Evolutionary conservation across 441 rosid species (phyloP).

Genomic region (Jatropha podagrica): DNA sequence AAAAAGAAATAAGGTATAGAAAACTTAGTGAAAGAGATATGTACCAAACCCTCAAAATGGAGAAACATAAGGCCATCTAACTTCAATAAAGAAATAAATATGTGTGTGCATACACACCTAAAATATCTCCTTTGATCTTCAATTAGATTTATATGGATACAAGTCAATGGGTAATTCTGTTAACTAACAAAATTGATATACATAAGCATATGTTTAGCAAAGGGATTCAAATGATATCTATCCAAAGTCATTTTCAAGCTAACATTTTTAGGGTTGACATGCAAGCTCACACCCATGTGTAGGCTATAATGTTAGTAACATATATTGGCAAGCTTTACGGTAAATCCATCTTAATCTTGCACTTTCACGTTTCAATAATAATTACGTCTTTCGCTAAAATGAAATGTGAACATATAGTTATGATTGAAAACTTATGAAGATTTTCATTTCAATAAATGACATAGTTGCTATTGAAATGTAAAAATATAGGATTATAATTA

Average conservation of each 20-base stretch:
- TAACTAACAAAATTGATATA: background rate
- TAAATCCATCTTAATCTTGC: too few species aligned
- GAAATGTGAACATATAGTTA: too few species aligned
- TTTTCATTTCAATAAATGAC: too few species aligned
- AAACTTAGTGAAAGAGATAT: slow-evolving; percentile 5
- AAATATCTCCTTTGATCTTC: background rate
- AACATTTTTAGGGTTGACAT: background rate
- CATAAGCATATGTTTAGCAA: background rate
- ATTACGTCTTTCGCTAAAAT: too few species aligned
- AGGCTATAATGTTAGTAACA: too few species aligned
- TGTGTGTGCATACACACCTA: background rate
- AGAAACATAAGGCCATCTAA: background rate
- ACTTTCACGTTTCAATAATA: too few species aligned
- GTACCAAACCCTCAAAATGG: background rate
- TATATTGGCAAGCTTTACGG: too few species aligned
- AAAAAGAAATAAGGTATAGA: background rate
- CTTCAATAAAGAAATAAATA: too few species aligned
- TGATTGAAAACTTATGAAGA: too few species aligned
- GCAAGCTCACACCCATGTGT: background rate
- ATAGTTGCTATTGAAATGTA: too few species aligned
- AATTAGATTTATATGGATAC: background rate
- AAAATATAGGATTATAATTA: too few species aligned
- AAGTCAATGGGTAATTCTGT: background rate
- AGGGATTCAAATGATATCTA: background rate
- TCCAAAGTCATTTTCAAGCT: background rate